Evolutionary conservation across 139 green algal genomes (phyloP).

Genomic region (Microglena sp.): DNA sequence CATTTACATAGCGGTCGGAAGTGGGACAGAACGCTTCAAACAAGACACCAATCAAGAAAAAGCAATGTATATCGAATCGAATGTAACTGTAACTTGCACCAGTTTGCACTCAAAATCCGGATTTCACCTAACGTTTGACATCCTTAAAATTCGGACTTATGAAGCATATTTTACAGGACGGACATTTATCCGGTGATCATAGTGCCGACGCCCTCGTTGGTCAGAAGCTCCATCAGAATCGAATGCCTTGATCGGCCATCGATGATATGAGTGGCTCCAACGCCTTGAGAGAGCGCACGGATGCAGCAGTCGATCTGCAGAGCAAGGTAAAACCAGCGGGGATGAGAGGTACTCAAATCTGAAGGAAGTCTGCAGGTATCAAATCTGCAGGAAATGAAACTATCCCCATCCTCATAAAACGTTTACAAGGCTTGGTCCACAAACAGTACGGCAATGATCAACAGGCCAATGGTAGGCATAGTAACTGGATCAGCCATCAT

Average conservation of each 20-base stretch:
- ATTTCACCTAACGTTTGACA: neutral
- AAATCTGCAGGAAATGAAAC: neutral
- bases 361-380: neutral
- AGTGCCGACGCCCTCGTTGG: constrained; percentile 84
- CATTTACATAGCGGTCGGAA: no score
- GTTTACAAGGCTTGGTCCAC: no score
- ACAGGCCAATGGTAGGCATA: no score
- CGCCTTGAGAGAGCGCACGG: constrained; percentile 84
- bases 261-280: constrained; percentile 95
- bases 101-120: neutral
- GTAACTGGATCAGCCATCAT: no score
- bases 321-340: no score
- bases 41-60: constrained; percentile 2
- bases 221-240: constrained; percentile 96
- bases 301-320: constrained; percentile 87
- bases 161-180: no score
- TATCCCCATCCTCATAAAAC: no score
- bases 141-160: neutral
- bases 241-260: constrained; percentile 88
- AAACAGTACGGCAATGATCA: no score
- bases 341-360: no score
- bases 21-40: no score
- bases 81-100: neutral
- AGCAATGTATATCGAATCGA: neutral
- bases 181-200: constrained; percentile 95